phyloP scores from a whole-genome alignment of 2,329 filamentous ascomycete genomes.

The Colletotrichum lupini region DNA sequence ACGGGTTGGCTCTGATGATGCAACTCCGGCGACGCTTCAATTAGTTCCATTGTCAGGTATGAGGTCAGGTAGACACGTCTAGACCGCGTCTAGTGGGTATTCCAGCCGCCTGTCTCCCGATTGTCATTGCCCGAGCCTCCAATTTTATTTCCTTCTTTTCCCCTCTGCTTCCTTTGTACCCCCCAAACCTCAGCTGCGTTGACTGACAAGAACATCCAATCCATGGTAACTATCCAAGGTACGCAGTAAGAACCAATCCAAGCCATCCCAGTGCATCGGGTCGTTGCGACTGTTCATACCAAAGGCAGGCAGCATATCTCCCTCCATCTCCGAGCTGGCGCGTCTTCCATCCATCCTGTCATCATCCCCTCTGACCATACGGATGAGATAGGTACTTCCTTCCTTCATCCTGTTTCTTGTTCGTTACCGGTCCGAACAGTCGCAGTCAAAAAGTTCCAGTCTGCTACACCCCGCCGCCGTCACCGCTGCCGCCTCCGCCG shows the following conservation, averaged over 20 bases:
- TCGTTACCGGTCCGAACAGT: background rate
- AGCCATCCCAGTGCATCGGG: constrained; percentile 14
- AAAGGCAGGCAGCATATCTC: constrained; percentile 4
- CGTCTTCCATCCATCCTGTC: background rate
- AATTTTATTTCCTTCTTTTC: background rate
- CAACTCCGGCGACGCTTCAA: constrained; percentile 6
- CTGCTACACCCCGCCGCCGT: background rate
- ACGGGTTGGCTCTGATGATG: constrained; percentile 4
- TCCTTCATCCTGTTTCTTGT: background rate
- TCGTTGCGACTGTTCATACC: background rate
- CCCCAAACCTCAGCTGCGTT: constrained; percentile 6
- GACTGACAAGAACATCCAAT: background rate
- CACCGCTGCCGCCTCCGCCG: too few species aligned
- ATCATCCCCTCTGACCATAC: background rate
- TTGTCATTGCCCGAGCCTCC: constrained; percentile 1
- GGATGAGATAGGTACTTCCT: background rate
- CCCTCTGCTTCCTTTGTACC: background rate
- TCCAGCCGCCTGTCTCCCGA: constrained; percentile 3
- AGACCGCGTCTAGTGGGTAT: constrained; percentile 10
- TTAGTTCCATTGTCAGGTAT: constrained; percentile 8
- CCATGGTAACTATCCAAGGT: too few species aligned
- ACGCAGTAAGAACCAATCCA: background rate
- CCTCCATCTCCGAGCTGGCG: background rate
- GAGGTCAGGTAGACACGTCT: constrained; percentile 23
- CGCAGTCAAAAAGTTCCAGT: background rate